Conservation (phyloP, 2,329 filamentous ascomycete genomes). For the Aspergillus sp. region DNA sequence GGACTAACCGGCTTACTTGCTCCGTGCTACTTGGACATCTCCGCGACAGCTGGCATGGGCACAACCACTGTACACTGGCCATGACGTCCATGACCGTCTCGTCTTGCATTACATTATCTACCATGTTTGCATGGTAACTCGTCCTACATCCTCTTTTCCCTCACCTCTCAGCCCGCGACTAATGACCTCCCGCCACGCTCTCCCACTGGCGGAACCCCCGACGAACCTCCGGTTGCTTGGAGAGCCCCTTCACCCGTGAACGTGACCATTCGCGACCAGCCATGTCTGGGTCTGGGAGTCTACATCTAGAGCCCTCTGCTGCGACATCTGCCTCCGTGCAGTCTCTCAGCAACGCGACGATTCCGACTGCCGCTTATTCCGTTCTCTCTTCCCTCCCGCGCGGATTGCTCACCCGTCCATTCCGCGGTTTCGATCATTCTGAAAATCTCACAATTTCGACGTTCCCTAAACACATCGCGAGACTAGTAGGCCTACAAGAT, state of each 20-base stretch:
- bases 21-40: background rate
- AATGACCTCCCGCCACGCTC: constrained; percentile 1
- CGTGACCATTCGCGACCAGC: background rate
- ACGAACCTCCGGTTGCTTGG: background rate
- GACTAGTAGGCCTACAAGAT: constrained; percentile 26
- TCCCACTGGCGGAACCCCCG: background rate
- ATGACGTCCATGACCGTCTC: too few species aligned
- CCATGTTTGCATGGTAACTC: background rate
- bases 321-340: constrained; percentile 15
- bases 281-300: constrained; percentile 1
- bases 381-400: constrained; percentile 27
- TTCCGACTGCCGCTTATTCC: constrained; percentile 16
- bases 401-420: constrained; percentile 34
- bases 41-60: background rate
- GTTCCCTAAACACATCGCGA: constrained; percentile 33
- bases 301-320: background rate
- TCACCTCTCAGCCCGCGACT: background rate
- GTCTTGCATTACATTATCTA: background rate
- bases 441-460: constrained; percentile 36
- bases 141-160: background rate
- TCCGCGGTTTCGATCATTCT: constrained; percentile 36
- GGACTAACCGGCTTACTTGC: background rate
- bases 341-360: constrained; percentile 21
- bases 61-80: too few species aligned
- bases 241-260: background rate